These are phyloP conservation scores for Mycena haematopus DNA, from an alignment of 768 basidiomycete species.

Conservation along the genomic window DNA sequence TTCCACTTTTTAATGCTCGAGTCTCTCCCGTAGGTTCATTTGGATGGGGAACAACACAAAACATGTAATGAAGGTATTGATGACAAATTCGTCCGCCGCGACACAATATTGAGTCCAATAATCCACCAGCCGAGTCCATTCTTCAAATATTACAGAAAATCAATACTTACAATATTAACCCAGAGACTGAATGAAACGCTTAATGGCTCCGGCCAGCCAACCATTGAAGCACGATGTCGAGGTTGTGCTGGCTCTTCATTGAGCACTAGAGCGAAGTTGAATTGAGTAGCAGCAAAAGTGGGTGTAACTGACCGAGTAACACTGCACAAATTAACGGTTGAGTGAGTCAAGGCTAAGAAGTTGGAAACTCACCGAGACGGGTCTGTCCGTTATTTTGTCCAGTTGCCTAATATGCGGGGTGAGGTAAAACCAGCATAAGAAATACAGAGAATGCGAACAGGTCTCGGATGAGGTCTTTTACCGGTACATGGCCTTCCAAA, in stretches of 20 bases:
- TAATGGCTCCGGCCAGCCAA: slow-evolving; percentile 77
- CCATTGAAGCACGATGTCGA: slow-evolving; percentile 92
- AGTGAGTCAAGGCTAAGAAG: background rate
- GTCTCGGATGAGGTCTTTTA: slow-evolving; percentile 83
- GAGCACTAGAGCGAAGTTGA: slow-evolving; percentile 68
- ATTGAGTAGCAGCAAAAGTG: background rate
- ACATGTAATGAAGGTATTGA: too few relatives aligned
- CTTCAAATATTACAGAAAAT: slow-evolving; percentile 23
- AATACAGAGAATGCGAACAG: slow-evolving; percentile 54
- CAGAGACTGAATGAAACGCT: slow-evolving; percentile 14
- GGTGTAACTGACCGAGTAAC: slow-evolving; percentile 70
- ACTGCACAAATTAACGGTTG: slow-evolving; percentile 47
- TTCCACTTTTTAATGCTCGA: too few relatives aligned
- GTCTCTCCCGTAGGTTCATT: too few relatives aligned
- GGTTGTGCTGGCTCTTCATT: slow-evolving; percentile 94
- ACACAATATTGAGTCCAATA: too few relatives aligned
- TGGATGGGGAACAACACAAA: too few relatives aligned
- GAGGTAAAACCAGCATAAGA: slow-evolving; percentile 5
- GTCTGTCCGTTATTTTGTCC: slow-evolving; percentile 78
- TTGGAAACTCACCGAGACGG: slow-evolving; percentile 78
- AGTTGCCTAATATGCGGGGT: slow-evolving; percentile 58
- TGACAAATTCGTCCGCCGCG: too few relatives aligned
- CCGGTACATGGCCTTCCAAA: slow-evolving; percentile 72
- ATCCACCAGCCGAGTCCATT: slow-evolving; percentile 2
- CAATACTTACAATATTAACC: slow-evolving; percentile 23